phyloP scores from a whole-genome alignment of 2,329 filamentous ascomycete genomes.

The Venturia pyrina region DNA sequence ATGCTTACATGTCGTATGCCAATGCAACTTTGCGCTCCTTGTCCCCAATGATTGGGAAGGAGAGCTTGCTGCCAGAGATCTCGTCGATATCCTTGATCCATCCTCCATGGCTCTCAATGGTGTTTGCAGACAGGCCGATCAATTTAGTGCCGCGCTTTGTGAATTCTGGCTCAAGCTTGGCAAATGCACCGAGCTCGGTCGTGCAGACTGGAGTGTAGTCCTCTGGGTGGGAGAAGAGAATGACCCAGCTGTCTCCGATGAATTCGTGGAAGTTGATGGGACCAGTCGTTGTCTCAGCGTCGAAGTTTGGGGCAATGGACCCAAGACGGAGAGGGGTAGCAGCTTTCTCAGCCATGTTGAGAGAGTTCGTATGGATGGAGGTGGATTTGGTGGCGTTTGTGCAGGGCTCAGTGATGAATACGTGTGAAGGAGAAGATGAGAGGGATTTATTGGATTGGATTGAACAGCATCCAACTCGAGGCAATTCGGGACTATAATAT shows the following conservation, averaged over 20 bases:
- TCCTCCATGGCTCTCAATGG: conserved; percentile 38
- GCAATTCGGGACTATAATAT: conserved; percentile 2
- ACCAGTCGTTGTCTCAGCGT: conserved; percentile 56
- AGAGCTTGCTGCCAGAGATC: conserved; percentile 37
- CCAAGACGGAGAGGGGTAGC: conserved; percentile 46
- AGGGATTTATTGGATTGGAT: neutral
- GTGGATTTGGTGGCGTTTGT: neutral
- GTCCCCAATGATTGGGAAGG: conserved; percentile 45
- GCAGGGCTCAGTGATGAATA: neutral
- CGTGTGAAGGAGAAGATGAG: no score
- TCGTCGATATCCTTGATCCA: conserved; percentile 46
- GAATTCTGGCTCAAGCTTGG: conserved; percentile 55
- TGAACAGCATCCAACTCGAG: neutral
- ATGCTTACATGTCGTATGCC: conserved; percentile 40
- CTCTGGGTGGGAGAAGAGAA: conserved; percentile 62
- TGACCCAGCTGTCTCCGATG: conserved; percentile 59
- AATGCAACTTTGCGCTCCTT: conserved; percentile 43
- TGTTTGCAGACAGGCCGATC: conserved; percentile 47
- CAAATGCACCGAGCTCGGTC: conserved; percentile 53
- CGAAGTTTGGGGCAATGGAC: conserved; percentile 58
- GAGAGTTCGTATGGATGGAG: neutral
- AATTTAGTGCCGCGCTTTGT: conserved; percentile 52
- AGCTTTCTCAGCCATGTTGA: neutral
- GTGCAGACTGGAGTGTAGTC: conserved; percentile 52
- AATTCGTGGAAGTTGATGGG: conserved; percentile 63